A percentile compares a stretch with the other conserved stretches of the same genome.
These are phyloP conservation scores for Acanthamoeba sp. DNA, from an alignment of 208 protist species.

Conservation along the genomic window DNA sequence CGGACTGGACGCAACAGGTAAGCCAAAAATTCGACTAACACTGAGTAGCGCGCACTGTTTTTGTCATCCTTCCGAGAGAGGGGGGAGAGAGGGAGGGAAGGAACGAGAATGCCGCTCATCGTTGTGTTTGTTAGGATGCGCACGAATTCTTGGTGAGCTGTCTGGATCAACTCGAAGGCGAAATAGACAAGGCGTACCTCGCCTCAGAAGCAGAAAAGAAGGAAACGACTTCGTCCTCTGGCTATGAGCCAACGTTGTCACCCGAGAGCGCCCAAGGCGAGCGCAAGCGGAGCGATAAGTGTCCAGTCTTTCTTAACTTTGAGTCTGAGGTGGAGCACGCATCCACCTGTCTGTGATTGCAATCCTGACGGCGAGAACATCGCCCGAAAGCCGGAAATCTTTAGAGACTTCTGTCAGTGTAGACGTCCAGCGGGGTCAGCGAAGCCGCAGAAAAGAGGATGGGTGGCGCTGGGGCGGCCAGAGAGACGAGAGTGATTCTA, in stretches of 20 bases:
- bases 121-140: neutral
- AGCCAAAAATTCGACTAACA: neutral
- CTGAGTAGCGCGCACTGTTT: too few relatives aligned
- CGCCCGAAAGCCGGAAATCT: neutral
- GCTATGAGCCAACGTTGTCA: neutral
- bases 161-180: slow-evolving; percentile 30
- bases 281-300: neutral
- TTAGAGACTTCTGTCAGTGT: slow-evolving; percentile 37
- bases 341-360: slow-evolving; percentile 27
- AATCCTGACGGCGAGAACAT: slow-evolving; percentile 15
- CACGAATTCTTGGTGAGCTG: slow-evolving; percentile 49
- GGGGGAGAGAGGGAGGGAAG: too few relatives aligned
- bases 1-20: slow-evolving; percentile 46
- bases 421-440: too few relatives aligned
- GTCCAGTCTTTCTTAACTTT: slow-evolving; percentile 45
- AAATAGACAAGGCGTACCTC: neutral
- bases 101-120: neutral
- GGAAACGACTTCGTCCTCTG: too few relatives aligned
- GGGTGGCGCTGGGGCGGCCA: too few relatives aligned
- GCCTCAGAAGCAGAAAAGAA: neutral
- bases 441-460: too few relatives aligned
- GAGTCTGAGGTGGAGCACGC: slow-evolving; percentile 46
- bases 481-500: too few relatives aligned
- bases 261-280: neutral
- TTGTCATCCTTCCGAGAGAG: too few relatives aligned